Base-by-base conservation (phyloP, 176 grass and related monocot species). In the Cymbopogon citratus region DNA sequence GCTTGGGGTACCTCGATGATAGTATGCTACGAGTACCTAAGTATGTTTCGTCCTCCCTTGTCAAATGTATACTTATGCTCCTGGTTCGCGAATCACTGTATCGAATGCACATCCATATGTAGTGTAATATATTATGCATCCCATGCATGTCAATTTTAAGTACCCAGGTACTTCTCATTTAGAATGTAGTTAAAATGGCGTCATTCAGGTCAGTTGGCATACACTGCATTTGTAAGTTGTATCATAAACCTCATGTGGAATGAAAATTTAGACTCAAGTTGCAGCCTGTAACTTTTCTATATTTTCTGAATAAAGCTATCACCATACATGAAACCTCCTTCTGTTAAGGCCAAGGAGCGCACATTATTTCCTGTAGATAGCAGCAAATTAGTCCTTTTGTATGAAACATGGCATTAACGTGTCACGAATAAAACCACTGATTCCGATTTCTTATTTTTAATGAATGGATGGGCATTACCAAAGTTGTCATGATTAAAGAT, bases 1-100 rank as follows among this genome's bases (percentile, higher is more conserved):
- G 96, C 93, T 66, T 99, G 96, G 96, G 96, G 96, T 46, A 99
- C 96, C 36, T 85, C 93, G 40, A 95, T 95, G 96, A 95, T 99
- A 52, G 96, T 99, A 83, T 88, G 92, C 89, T 99, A 99, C 36
- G 93, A 99, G 83, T 99, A 91, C 69, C 61, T 99, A 68, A 99
- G 96, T 99, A 99, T 65, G 88, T 27, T 21, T 29, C 19, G 3
- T 14, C 9, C 45, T 27, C 54, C 43, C 57, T 89, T 35, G 71
- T 61, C 63, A 38, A 77, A 41, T 29, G 8, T 75, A 71, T 71
- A 52, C 28, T 74, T 80, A 60, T 34, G 5, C 16, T 83, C 7
- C 41, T 54, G 48, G 15, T 81, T 63, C 27, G 12, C 24, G 15
- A 41, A 69, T 69, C 29, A 73, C 23, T 44, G 12, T 13, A 64